These are phyloP conservation scores for Pelargonium myrrhifolium DNA, from an alignment of 441 rosid species.

Conservation along the genomic window DNA sequence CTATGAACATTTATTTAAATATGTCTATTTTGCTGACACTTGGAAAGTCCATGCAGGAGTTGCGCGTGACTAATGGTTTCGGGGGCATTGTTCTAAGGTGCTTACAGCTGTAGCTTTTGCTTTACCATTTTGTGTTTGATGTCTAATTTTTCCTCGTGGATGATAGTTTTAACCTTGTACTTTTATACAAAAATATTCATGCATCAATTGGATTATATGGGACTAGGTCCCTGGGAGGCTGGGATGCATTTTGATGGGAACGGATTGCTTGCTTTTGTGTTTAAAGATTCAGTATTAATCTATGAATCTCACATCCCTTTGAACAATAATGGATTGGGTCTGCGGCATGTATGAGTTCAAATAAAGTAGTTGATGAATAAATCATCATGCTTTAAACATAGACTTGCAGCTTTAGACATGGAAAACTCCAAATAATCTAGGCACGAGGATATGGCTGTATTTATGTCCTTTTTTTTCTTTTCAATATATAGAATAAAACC, in stretches of 20 bases:
- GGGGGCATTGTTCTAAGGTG: constrained; percentile 92
- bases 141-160: not conserved
- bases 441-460: not conserved
- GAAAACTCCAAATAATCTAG: not conserved
- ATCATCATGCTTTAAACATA: not conserved
- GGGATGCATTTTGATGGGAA: too few species aligned
- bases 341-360: not conserved
- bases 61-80: constrained; percentile 70
- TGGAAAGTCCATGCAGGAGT: constrained; percentile 51
- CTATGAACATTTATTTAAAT: not conserved
- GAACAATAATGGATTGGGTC: not conserved
- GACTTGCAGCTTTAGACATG: not conserved
- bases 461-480: not conserved
- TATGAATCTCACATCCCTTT: too few species aligned
- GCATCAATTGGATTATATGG: not conserved
- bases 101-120: constrained; percentile 9
- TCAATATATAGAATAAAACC: not conserved
- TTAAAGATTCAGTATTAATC: too few species aligned
- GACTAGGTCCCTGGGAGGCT: not conserved
- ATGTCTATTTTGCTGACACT: not conserved
- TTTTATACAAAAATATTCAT: not conserved
- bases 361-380: not conserved
- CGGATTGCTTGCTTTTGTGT: too few species aligned
- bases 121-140: constrained; percentile 3
- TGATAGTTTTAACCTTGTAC: not conserved